Evolutionary conservation across 306 rosid genomes (phyloP).

Genomic region (Ormosia semicastrata): DNA sequence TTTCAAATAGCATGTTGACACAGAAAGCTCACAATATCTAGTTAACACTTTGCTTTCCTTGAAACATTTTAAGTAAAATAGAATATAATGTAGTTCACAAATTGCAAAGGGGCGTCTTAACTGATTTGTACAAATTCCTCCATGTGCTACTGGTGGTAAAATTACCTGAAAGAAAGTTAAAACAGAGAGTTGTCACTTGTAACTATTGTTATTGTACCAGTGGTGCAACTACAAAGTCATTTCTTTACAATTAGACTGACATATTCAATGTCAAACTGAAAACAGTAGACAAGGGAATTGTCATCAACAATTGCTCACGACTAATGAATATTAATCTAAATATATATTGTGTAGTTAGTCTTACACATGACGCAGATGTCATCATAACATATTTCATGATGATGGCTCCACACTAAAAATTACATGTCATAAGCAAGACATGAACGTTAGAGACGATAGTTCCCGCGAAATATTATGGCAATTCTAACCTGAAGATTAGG

Average conservation of each 20-base stretch:
- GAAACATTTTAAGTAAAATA: background rate
- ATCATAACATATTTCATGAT: too few species aligned
- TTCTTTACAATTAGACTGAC: background rate
- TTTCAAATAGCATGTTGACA: background rate
- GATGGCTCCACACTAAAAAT: too few species aligned
- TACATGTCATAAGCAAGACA: too few species aligned
- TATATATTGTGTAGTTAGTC: too few species aligned
- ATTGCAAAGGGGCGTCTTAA: background rate
- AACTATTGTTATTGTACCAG: background rate
- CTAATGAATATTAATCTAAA: too few species aligned
- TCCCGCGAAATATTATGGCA: too few species aligned
- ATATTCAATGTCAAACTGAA: background rate
- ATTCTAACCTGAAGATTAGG: too few species aligned
- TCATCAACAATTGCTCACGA: too few species aligned
- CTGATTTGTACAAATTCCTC: background rate
- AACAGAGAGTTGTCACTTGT: background rate
- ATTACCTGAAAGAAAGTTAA: background rate
- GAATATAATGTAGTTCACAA: background rate
- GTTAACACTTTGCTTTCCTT: background rate
- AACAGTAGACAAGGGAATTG: too few species aligned
- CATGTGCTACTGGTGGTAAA: background rate
- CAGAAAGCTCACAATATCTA: background rate
- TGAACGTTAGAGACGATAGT: too few species aligned
- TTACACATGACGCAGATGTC: too few species aligned
- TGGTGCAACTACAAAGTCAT: too few species aligned